Evolutionary conservation across 169 alveolate genomes (phyloP), one percentile per base, ranked within the genome.

Genomic region (Plasmodium falciparum): DNA sequence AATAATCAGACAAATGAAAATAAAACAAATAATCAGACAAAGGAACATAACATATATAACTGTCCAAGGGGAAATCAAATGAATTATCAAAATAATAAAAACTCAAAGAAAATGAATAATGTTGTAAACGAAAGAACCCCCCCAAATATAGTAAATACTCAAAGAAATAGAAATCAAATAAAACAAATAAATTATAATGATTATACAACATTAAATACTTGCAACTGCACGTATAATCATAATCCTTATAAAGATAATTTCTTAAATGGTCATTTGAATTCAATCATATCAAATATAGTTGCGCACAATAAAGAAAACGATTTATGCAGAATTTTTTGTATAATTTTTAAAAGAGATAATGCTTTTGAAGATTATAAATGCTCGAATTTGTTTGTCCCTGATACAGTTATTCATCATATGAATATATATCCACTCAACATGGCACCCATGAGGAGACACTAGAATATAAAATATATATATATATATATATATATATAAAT

Each of bases 241-340:
- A 26, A 24, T 62, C 52, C 15, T 73, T 54, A 33, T 52, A 24
- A 45, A 73, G 49, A 73, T 15, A 9, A 70, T 61, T 6, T 54
- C 22, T 73, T 12, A n/a, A 17, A 3, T 43, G 56, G 9, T 62
- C 56, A 7, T 73, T 54, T 20, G 29, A 26, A 50, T 17, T 3
- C 52, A 39, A 0, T 39, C 47, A 39, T 39, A 39, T 39, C 47
- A 73, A 56, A 20, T 33, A 4, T 7, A 3, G 9, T 8, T 15
- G 7, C 24, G 54, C 6, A 17, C 33, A 15, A 39, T 17, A 22
- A 39, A 52, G 24, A 11, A 45, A 29, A 73, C 17, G 43, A 24
- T 29, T 54, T n/a, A 54, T 15, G 33, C 26, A 62, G 39, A 73
- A 43, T 15, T 39, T 33, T 73, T 22, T 8, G 58, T 45, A 13